Percentiles rank a stretch among this genome's conserved stretches.
These are phyloP conservation scores for Acer saccharum DNA, from an alignment of 345 rosid species.

Conservation along the genomic window DNA sequence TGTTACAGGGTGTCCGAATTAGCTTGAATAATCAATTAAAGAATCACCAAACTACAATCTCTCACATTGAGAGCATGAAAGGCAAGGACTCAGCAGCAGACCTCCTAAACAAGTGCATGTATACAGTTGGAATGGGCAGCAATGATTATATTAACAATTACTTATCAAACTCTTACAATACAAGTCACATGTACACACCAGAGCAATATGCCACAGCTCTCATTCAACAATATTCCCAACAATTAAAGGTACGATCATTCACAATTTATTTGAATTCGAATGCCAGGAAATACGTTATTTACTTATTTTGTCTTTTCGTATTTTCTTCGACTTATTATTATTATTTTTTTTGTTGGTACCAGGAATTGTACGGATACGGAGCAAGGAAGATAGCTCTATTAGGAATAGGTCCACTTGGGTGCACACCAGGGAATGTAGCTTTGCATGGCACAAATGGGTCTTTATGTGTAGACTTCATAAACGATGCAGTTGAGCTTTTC, in stretches of 20 bases:
- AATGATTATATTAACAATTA: conserved; percentile 47
- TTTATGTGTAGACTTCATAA: conserved; percentile 21
- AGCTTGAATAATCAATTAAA: conserved; percentile 19
- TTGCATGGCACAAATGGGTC: conserved; percentile 26
- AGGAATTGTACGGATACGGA: conserved; percentile 31
- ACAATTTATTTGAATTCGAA: not conserved
- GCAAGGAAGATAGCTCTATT: conserved; percentile 42
- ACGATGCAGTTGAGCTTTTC: conserved; percentile 25
- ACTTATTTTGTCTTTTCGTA: too few relatives aligned
- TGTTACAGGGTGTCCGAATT: conserved; percentile 15
- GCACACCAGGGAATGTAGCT: conserved; percentile 17
- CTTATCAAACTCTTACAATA: conserved; percentile 20
- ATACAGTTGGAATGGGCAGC: conserved; percentile 37
- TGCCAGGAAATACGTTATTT: too few relatives aligned
- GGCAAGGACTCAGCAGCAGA: conserved; percentile 1
- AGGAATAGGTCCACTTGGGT: conserved; percentile 38
- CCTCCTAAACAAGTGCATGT: conserved; percentile 33
- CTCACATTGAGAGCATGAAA: not conserved
- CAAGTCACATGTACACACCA: conserved; percentile 17
- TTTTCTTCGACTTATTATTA: too few relatives aligned
- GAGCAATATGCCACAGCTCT: conserved; percentile 29
- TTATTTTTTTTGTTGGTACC: not conserved
- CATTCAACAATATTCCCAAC: conserved; percentile 22
- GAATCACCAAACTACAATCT: conserved; percentile 9
- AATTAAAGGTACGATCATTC: conserved; percentile 26